A percentile compares a stretch with the other conserved stretches of the same genome.
Evolutionary conservation across 176 grass and related monocot species (phyloP).

Genomic region (Triticum monococcum): DNA sequence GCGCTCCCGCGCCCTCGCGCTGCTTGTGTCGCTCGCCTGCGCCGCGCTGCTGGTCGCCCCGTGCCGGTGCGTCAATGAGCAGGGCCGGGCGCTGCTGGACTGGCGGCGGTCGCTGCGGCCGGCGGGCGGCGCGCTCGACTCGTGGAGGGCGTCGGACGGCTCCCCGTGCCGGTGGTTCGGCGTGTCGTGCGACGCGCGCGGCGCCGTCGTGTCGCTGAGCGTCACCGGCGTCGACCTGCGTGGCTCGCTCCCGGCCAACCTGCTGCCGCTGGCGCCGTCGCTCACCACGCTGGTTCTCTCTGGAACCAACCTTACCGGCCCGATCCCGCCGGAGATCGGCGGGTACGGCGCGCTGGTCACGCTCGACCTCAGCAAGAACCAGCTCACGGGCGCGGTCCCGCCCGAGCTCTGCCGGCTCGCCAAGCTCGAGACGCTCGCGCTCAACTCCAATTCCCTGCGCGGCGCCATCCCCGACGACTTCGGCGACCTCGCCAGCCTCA

Average conservation of each 20-base stretch:
- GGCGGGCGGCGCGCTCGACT: slow-evolving; percentile 49
- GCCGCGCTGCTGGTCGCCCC: slow-evolving; percentile 29
- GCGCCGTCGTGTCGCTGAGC: slow-evolving; percentile 53
- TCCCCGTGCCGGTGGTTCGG: slow-evolving; percentile 81
- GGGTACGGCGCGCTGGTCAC: slow-evolving; percentile 43
- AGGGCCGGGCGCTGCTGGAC: slow-evolving; percentile 71
- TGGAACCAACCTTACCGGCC: slow-evolving; percentile 73
- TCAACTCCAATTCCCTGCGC: slow-evolving; percentile 81
- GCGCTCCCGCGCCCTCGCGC: slow-evolving; percentile 15
- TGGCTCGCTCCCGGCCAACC: slow-evolving; percentile 63
- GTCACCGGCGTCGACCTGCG: slow-evolving; percentile 61
- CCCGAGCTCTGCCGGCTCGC: slow-evolving; percentile 59
- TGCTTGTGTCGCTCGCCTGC: slow-evolving; percentile 33
- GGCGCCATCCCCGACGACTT: slow-evolving; percentile 72
- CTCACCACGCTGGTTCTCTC: slow-evolving; percentile 73
- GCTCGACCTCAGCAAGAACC: slow-evolving; percentile 89
- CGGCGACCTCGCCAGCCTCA: slow-evolving; percentile 65
- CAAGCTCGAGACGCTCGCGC: slow-evolving; percentile 58
- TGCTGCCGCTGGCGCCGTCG: slow-evolving; percentile 50
- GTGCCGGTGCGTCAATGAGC: slow-evolving; percentile 71
- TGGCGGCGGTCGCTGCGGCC: slow-evolving; percentile 65
- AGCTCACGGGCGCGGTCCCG: slow-evolving; percentile 70
- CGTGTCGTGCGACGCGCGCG: slow-evolving; percentile 61
- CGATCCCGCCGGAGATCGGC: slow-evolving; percentile 54
- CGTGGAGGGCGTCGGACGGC: slow-evolving; percentile 65